Percentiles rank a stretch among this genome's conserved stretches.
Evolutionary conservation across 2,329 filamentous ascomycete species (phyloP).

Genomic region (Scedosporium apiospermum): DNA sequence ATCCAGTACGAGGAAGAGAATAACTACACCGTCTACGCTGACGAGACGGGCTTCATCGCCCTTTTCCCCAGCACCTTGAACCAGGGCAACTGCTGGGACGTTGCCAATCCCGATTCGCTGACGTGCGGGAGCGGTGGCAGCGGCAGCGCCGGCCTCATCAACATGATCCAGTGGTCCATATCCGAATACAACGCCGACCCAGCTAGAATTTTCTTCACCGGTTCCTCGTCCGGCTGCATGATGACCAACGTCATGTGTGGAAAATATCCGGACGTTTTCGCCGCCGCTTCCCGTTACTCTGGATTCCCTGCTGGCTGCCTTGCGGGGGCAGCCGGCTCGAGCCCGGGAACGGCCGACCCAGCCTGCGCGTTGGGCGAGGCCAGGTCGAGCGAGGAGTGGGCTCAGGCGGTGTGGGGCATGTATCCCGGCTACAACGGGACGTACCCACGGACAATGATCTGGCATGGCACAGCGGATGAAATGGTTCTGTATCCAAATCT

Average conservation of each 20-base stretch:
- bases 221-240: conserved; percentile 35
- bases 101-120: conserved; percentile 36
- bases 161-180: conserved; percentile 48
- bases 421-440: not conserved
- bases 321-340: not conserved
- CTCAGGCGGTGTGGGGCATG: not conserved
- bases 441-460: not conserved
- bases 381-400: not conserved
- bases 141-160: conserved; percentile 44
- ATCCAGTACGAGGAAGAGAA: no score
- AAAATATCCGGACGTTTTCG: conserved; percentile 45
- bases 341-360: not conserved
- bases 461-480: no score
- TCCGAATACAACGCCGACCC: conserved; percentile 40
- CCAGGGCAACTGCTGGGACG: conserved; percentile 45
- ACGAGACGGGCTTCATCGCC: not conserved
- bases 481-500: no score
- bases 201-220: conserved; percentile 42
- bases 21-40: not conserved
- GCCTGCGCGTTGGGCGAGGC: not conserved
- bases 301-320: conserved; percentile 18
- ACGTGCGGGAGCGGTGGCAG: conserved; percentile 43
- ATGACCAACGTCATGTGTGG: conserved; percentile 42
- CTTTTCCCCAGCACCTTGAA: not conserved
- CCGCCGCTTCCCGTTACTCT: conserved; percentile 37